These are phyloP conservation scores for Linanthus parryae DNA, from an alignment of 148 eudicot species.

Conservation along the genomic window DNA sequence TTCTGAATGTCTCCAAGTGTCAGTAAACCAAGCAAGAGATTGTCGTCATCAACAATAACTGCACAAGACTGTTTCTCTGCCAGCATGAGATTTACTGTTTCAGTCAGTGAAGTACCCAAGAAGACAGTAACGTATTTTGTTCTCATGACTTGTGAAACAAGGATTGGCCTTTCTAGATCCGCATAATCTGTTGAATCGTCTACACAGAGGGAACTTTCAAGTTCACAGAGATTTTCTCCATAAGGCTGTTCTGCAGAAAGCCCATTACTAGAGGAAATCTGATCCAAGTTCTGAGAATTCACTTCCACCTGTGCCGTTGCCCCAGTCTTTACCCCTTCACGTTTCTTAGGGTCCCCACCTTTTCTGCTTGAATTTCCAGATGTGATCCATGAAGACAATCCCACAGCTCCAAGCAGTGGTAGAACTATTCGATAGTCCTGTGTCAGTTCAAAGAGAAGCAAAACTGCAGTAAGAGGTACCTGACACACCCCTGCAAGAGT, in stretches of 20 bases:
- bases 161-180: slow-evolving; percentile 45
- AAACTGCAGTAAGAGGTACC: slow-evolving; percentile 85
- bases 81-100: slow-evolving; percentile 67
- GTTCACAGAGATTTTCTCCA: slow-evolving; percentile 36
- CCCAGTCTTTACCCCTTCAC: slow-evolving; percentile 15
- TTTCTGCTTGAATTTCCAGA: slow-evolving; percentile 49
- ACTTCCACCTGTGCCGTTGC: slow-evolving; percentile 18
- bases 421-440: slow-evolving; percentile 91
- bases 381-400: slow-evolving; percentile 83
- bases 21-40: slow-evolving; percentile 42
- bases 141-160: slow-evolving; percentile 86
- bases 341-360: slow-evolving; percentile 18
- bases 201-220: slow-evolving; percentile 58
- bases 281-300: slow-evolving; percentile 12
- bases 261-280: slow-evolving; percentile 17
- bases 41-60: slow-evolving; percentile 48
- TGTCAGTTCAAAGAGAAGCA: slow-evolving; percentile 90
- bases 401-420: slow-evolving; percentile 95
- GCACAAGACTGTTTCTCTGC: slow-evolving; percentile 76
- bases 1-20: slow-evolving; percentile 54
- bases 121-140: slow-evolving; percentile 54
- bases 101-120: slow-evolving; percentile 41
- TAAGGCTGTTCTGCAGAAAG: slow-evolving; percentile 14
- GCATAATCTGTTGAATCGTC: slow-evolving; percentile 31
- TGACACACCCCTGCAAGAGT: slow-evolving; percentile 97